These are phyloP conservation scores for Boletales sp. DNA, from an alignment of 768 basidiomycete genomes.

Conservation along the genomic window DNA sequence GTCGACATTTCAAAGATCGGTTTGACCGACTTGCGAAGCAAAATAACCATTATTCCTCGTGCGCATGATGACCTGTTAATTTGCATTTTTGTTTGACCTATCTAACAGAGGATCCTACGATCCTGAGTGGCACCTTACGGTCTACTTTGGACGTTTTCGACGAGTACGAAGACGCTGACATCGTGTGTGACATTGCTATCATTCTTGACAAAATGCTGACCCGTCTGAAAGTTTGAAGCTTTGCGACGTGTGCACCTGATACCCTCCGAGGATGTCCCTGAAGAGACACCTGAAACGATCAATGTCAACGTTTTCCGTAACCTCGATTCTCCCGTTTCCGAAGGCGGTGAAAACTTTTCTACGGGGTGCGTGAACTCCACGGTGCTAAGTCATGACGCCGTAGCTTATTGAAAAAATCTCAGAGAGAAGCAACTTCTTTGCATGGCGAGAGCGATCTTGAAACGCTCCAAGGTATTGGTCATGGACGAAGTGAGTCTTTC, in stretches of 20 bases:
- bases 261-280: slow-evolving; percentile 48
- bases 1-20: slow-evolving; percentile 77
- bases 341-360: slow-evolving; percentile 89
- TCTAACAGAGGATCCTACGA: slow-evolving; percentile 77
- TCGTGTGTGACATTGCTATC: slow-evolving; percentile 43
- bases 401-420: slow-evolving; percentile 2
- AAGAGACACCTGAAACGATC: slow-evolving; percentile 37
- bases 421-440: slow-evolving; percentile 85
- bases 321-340: slow-evolving; percentile 69
- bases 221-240: slow-evolving; percentile 60
- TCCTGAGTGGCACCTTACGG: slow-evolving; percentile 77
- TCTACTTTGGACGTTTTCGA: slow-evolving; percentile 83
- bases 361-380: slow-evolving; percentile 51
- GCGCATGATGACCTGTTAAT: slow-evolving; percentile 21
- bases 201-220: not conserved
- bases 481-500: slow-evolving; percentile 71
- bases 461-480: slow-evolving; percentile 70
- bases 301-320: slow-evolving; percentile 77
- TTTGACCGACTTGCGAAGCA: slow-evolving; percentile 74
- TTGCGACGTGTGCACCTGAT: slow-evolving; percentile 83
- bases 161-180: slow-evolving; percentile 81
- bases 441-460: slow-evolving; percentile 84
- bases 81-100: not conserved
- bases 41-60: slow-evolving; percentile 76
- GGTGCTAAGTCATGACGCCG: not conserved